These are phyloP conservation scores for Viola odorata DNA, from an alignment of 345 rosid genomes.

Conservation along the genomic window DNA sequence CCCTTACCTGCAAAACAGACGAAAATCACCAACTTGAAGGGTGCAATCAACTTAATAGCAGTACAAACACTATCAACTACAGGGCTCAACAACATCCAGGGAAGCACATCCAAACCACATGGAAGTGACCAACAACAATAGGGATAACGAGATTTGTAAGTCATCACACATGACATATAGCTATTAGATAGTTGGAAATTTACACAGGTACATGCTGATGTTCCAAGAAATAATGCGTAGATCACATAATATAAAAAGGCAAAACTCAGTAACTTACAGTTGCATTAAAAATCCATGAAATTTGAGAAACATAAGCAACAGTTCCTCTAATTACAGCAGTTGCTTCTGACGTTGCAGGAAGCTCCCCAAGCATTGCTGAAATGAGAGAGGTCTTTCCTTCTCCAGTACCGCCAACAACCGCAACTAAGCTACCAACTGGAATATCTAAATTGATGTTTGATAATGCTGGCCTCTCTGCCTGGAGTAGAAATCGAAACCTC, in stretches of 20 bases:
- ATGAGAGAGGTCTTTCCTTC: slow-evolving; percentile 96
- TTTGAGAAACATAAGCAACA: slow-evolving; percentile 96
- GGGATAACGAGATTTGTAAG: not conserved
- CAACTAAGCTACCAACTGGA: slow-evolving; percentile 89
- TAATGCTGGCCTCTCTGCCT: slow-evolving; percentile 87
- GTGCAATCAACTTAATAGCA: slow-evolving; percentile 6
- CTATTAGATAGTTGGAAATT: not conserved
- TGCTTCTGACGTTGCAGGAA: slow-evolving; percentile 68
- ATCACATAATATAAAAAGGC: not conserved
- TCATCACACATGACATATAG: not conserved
- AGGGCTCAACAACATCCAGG: not conserved
- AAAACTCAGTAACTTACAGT: slow-evolving; percentile 53
- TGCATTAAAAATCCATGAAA: slow-evolving; percentile 99
- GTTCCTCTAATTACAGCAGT: slow-evolving; percentile 69
- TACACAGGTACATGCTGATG: not conserved
- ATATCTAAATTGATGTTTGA: slow-evolving; percentile 81
- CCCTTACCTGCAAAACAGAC: slow-evolving; percentile 61
- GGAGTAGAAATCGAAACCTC: slow-evolving; percentile 21
- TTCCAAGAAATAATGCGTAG: not conserved
- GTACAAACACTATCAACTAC: not conserved
- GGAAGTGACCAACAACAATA: not conserved
- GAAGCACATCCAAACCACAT: not conserved
- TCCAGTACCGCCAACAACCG: slow-evolving; percentile 95
- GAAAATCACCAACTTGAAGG: slow-evolving; percentile 12
- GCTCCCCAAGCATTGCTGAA: slow-evolving; percentile 99